Evolutionary conservation across 805 yeast species (phyloP).

Genomic region (Saturnispora galanensis): DNA sequence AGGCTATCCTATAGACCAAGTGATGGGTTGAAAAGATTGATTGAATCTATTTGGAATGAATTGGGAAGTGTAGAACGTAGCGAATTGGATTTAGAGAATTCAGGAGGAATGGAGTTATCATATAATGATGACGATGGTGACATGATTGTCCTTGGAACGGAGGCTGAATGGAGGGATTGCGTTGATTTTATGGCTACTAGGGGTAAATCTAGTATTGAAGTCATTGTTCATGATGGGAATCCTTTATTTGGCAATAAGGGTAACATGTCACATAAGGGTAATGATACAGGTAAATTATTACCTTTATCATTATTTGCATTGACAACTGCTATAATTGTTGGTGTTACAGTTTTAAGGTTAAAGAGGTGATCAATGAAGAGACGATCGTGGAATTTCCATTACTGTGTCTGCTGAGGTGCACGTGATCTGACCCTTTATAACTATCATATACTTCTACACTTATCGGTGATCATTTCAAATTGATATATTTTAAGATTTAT

Average conservation of each 20-base stretch:
- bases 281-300: conserved; percentile 27
- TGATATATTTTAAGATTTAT: conserved; percentile 3
- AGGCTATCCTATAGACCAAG: conserved; percentile 49
- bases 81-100: conserved; percentile 23
- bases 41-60: conserved; percentile 34
- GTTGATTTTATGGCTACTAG: conserved; percentile 43
- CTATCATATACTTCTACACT: background rate
- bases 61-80: conserved; percentile 14
- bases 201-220: conserved; percentile 54
- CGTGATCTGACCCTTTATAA: too few species aligned
- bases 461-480: background rate
- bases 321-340: conserved; percentile 49
- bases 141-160: conserved; percentile 63
- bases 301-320: conserved; percentile 53
- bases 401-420: too few species aligned
- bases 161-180: conserved; percentile 66
- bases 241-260: conserved; percentile 9
- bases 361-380: background rate
- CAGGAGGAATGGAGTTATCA: conserved; percentile 44
- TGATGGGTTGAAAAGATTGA: conserved; percentile 44
- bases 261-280: conserved; percentile 2
- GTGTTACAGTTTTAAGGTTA: conserved; percentile 29
- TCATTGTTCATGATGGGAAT: conserved; percentile 61
- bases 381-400: too few species aligned
- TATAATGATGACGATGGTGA: conserved; percentile 83